Base-by-base conservation (phyloP, 2,329 filamentous ascomycete species). In the Ophiosphaerella narmari region DNA sequence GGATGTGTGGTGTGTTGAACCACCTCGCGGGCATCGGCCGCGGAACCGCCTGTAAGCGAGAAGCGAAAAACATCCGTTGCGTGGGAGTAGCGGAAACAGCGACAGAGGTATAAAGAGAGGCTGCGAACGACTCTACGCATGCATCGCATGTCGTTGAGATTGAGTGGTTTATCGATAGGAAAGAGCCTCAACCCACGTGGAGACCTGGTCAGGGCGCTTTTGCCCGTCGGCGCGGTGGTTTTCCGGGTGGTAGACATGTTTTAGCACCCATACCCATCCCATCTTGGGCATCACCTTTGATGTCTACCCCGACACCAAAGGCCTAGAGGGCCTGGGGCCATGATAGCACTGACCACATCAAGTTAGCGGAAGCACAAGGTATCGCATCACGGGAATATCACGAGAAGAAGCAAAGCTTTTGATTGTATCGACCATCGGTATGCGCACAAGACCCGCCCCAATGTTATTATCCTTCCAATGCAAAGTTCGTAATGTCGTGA, bases 401-500 rank as follows among this genome's bases (percentile, higher is more conserved):
- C 55, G 52, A 55, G 50, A 59, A 62, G 52, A 59, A 62, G 48
- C 55, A 55, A 56, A 43, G 43, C 48, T 62, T 63, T 66, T 65
- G 21, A 60, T 65, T 60, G 37, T 46, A 44, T 56, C 51, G 33
- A 48, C 41, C 46, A 40, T 38, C 54, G 46, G 42, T 43, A 18
- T 56, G 55, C 65, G 59, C 62, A 60, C 21, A 52, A 47, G 43
- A 55, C 59, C 56, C 51, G 49, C 48, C 53, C 57, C 50, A 56
- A 63, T 62, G 59, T 59, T 51, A 53, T 59, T 52, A 49, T 48
- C 52, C 53, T 45, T 38, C 55, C 46, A 43, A 62, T 59, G 62
- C 55, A 43, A 36, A 31, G 49, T 55, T 65, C 58, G 39, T 56
- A 55, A 65, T 58, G 46, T 65, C 57, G 58, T 60, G 43, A 54